Percentiles rank a stretch among this genome's conserved stretches.
phyloP scores from a whole-genome alignment of 441 rosid species.

The Populus trichocarpa region DNA sequence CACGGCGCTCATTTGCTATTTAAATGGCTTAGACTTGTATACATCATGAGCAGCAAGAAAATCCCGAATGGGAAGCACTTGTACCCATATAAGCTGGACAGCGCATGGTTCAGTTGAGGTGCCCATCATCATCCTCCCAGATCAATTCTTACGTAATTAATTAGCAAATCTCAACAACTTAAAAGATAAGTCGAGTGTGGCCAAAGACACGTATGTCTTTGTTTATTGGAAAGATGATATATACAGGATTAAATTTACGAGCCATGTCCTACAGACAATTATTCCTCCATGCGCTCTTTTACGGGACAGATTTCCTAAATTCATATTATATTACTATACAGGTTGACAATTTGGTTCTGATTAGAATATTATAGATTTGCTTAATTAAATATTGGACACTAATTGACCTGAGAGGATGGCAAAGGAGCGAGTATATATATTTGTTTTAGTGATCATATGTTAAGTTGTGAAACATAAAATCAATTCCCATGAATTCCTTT shows the following conservation, averaged over 20 bases:
- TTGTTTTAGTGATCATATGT: background rate
- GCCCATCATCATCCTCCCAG: background rate
- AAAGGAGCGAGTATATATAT: no score
- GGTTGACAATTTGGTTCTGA: background rate
- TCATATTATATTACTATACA: background rate
- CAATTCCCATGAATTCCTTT: no score
- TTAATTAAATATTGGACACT: background rate
- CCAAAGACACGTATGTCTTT: background rate
- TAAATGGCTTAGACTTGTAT: no score
- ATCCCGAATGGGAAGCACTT: background rate
- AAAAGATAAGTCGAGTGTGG: background rate
- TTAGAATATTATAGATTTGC: background rate
- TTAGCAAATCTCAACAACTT: no score
- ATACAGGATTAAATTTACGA: background rate
- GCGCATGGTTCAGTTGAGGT: background rate
- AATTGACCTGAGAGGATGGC: background rate
- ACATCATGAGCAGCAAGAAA: background rate
- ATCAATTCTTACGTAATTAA: no score
- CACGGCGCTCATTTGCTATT: no score
- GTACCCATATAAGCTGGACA: background rate
- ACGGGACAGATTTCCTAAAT: background rate
- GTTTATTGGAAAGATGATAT: background rate
- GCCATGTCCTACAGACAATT: slow-evolving; percentile 3
- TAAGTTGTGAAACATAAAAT: background rate
- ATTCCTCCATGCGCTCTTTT: slow-evolving; percentile 10